These are phyloP conservation scores for Penicillium ochrochloron DNA, from an alignment of 495 filamentous ascomycete genomes.

Conservation along the genomic window DNA sequence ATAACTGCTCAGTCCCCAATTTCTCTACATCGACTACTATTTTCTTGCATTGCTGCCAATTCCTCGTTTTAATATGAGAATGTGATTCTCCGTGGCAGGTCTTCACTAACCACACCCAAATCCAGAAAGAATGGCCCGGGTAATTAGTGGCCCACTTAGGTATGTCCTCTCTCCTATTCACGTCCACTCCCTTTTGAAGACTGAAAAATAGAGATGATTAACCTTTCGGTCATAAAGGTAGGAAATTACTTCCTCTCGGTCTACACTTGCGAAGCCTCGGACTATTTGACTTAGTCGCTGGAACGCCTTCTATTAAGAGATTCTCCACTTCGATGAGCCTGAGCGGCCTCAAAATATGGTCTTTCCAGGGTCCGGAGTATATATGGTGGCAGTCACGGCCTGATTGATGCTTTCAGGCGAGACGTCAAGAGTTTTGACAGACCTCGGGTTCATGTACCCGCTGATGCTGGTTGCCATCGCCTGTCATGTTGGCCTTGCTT, in stretches of 20 bases:
- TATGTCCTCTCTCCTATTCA: background rate
- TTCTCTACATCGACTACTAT: background rate
- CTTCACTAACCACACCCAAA: constrained; percentile 1
- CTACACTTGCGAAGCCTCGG: background rate
- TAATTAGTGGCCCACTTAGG: background rate
- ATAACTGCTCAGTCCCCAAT: constrained; percentile 1
- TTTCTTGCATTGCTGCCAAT: background rate
- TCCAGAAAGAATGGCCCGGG: background rate
- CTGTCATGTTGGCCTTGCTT: background rate
- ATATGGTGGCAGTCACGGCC: background rate
- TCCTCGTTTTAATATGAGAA: background rate
- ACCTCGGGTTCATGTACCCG: background rate
- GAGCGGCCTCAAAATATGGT: constrained; percentile 8
- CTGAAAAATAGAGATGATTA: constrained; percentile 7
- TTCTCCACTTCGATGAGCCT: background rate
- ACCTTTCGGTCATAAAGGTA: background rate
- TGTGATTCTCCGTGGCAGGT: background rate
- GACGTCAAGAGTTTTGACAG: background rate
- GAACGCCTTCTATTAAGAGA: background rate
- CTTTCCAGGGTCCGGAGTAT: background rate
- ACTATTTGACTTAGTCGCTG: background rate
- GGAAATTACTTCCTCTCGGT: background rate
- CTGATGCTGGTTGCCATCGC: background rate
- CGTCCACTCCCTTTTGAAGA: background rate
- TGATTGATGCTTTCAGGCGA: background rate